Evolutionary conservation across 2,329 filamentous ascomycete species (phyloP), one percentile per base, ranked within the genome.

Genomic region (Chaetomiaceae sp.): DNA sequence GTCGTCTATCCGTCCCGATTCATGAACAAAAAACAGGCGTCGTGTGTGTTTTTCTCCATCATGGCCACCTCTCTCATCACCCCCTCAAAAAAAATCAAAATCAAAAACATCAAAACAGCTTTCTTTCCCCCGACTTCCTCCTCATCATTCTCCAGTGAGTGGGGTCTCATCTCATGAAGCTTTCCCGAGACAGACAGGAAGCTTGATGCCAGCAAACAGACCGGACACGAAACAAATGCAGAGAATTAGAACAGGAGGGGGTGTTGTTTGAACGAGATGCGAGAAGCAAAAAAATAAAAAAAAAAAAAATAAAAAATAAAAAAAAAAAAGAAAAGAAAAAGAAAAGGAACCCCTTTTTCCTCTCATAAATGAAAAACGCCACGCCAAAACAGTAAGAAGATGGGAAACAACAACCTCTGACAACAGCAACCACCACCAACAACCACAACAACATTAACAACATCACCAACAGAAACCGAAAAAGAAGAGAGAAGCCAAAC

Each of bases 131-230:
- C 10, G 33, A 7, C 19, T 17, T 5, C 13, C 21, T 16, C 41
- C 25, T 27, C 6, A 27, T 27, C 25, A 19, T 3, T 7, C 40
- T 44, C 34, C 25, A 14, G n/a, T 34, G n/a, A 13, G 16, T 13
- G 27, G 25, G 9, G 50, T 45, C 50, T 49, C 46, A 37, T 16
- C 47, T n/a, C 25, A 54, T 49, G 43, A 50, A 48, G 51, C 47
- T 38, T 42, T 5, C 35, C 45, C 23, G 3, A 5, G 17, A 21
- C n/a, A 27, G 21, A n/a, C n/a, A n/a, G n/a, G n/a, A 19, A 34
- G 38, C 47, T 48, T 49, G 42, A 50, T 50, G 47, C 47, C 47
- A 44, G 47, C 51, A 50, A n/a, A 44, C 47, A 47, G 46, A 44
- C 46, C 38, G n/a, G n/a, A n/a, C n/a, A 17, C n/a, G 16, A 19